Evolutionary conservation across 2,329 filamentous ascomycete species (phyloP), one percentile per base, ranked within the genome.

Genomic region (Fusarium hostae): DNA sequence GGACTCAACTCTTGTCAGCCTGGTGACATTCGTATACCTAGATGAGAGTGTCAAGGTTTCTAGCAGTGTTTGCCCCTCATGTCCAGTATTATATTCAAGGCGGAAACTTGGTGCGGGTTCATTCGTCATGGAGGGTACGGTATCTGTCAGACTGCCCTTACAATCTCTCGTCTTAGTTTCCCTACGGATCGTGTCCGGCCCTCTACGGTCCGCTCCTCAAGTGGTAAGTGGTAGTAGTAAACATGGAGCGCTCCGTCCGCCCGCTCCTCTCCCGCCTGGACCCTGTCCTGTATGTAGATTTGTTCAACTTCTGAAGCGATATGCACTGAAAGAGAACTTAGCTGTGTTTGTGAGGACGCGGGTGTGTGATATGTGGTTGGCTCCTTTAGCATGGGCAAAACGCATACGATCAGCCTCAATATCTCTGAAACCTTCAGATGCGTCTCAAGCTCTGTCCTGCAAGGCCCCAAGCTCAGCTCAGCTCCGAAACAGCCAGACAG

Each of bases 161-260:
- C 30, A 30, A 59, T 51, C 37, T 68, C 57, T 64, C 51, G 16
- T 51, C 32, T 66, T 67, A 75, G 68, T 73, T 26, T 67, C 54
- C 62, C 52, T 62, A 67, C 71, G 66, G 73, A 63, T 75, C 69
- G 71, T 44, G 63, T 63, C 56, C 63, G 65, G 69, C 66, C 72
- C 72, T 74, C 72, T 59, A 68, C 73, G 73, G 73, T 76, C 73
- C 73, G 73, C 63, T 64, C 69, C 73, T 73, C 66, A 63, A 68
- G 66, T 63, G 62, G 58, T 47, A 56, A 47, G 39, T 56, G n/a
- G 54, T 48, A 56, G 22, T 22, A 47, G 22, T 63, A 63, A 58
- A 54, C 61, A 47, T 74, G 57, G 55, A 48, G 43, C 66, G 52
- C 61, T 62, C 50, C 45, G 59, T 30, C 61, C 55, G 48, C 55